Evolutionary conservation across 1,284 basidiomycete genomes (phyloP).

Genomic region (Ceratorhiza oryzae-sativae): DNA sequence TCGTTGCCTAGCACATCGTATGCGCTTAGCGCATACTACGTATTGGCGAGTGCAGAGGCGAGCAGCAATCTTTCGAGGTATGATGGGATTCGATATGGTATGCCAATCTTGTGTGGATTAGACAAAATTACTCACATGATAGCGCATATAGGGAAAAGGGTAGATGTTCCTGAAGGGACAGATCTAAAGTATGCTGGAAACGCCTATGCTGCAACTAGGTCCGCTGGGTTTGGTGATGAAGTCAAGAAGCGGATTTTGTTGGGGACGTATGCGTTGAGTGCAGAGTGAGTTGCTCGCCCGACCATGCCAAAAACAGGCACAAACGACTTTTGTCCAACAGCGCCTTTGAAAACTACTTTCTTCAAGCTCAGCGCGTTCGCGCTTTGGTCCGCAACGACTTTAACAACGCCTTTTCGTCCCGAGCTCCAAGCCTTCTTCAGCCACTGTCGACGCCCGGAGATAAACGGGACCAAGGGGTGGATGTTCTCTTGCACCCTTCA

Average conservation of each 20-base stretch:
- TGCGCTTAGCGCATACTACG: constrained; percentile 93
- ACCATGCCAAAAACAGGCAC: background rate
- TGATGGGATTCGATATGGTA: constrained; percentile 75
- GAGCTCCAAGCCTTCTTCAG: constrained; percentile 58
- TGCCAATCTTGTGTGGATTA: background rate
- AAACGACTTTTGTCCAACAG: constrained; percentile 55
- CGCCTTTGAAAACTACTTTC: constrained; percentile 95
- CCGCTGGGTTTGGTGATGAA: constrained; percentile 80
- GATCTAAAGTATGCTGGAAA: constrained; percentile 57
- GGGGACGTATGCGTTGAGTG: constrained; percentile 90
- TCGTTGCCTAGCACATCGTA: constrained; percentile 79
- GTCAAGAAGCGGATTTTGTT: constrained; percentile 89
- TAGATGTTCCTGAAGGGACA: constrained; percentile 55
- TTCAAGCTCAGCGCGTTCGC: constrained; percentile 87
- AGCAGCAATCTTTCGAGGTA: constrained; percentile 92
- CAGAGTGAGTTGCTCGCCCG: constrained; percentile 69
- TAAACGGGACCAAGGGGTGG: constrained; percentile 60
- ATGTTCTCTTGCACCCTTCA: constrained; percentile 84
- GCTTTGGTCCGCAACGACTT: constrained; percentile 78
- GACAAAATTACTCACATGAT: background rate
- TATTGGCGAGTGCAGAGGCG: constrained; percentile 92
- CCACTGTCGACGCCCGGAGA: constrained; percentile 10
- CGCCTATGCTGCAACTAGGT: constrained; percentile 67
- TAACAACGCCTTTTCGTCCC: constrained; percentile 63
- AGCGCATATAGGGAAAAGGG: constrained; percentile 56